Conservation (phyloP, 208 protist genomes). For the Blastocrithidia nonstop region DNA sequence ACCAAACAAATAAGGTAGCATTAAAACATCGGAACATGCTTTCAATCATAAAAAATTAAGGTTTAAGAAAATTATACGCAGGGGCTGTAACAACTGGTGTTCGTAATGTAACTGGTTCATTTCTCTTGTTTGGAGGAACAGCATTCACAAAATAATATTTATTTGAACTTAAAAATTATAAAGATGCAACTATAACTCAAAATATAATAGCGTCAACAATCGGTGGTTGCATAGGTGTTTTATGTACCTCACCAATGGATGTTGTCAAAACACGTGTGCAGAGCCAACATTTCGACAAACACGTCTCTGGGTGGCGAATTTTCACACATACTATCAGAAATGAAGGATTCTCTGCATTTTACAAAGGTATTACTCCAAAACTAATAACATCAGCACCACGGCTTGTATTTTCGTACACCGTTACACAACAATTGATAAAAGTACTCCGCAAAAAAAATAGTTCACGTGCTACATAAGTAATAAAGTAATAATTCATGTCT, state of each 20-base stretch:
- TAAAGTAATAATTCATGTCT: too few relatives aligned
- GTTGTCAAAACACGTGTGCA: conserved; percentile 89
- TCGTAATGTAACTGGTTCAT: conserved; percentile 82
- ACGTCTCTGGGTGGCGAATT: conserved; percentile 28
- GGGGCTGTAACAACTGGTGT: conserved; percentile 70
- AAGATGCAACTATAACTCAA: conserved; percentile 63
- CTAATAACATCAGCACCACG: conserved; percentile 53
- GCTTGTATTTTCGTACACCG: conserved; percentile 75
- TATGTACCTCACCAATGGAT: conserved; percentile 84
- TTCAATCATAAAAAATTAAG: conserved; percentile 54
- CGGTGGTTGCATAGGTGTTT: conserved; percentile 65
- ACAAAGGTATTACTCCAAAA: conserved; percentile 74
- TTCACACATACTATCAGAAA: conserved; percentile 20
- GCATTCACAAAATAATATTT: conserved; percentile 80
- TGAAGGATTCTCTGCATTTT: conserved; percentile 65
- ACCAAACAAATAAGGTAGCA: conserved; percentile 77
- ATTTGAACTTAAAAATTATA: conserved; percentile 65
- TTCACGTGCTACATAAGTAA: too few relatives aligned
- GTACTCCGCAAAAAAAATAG: too few relatives aligned
- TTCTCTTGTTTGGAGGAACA: conserved; percentile 80
- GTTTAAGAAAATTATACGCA: conserved; percentile 70
- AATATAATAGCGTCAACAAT: conserved; percentile 73
- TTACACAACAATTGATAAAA: too few relatives aligned
- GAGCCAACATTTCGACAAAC: conserved; percentile 39
- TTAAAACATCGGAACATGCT: conserved; percentile 43